Evolutionary conservation across 441 rosid genomes (phyloP).

Genomic region (Adansonia gregorii): DNA sequence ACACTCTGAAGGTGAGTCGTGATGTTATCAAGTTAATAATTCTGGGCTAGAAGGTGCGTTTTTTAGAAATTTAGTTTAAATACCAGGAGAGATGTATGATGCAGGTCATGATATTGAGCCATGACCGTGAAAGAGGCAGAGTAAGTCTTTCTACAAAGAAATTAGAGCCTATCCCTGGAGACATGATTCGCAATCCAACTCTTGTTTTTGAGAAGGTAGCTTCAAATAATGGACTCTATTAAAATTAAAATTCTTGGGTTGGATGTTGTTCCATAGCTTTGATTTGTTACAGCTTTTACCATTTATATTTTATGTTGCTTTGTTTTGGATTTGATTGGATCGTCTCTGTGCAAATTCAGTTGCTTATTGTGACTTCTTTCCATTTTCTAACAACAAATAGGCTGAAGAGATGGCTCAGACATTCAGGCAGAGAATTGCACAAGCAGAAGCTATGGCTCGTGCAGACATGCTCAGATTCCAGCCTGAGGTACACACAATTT

Average conservation of each 20-base stretch:
- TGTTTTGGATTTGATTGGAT: too few relatives aligned
- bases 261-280: background rate
- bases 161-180: slow-evolving; percentile 97
- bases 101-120: slow-evolving; percentile 81
- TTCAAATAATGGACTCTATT: background rate
- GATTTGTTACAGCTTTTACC: background rate
- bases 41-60: background rate
- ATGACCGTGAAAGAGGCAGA: slow-evolving; percentile 97
- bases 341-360: too few relatives aligned
- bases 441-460: slow-evolving; percentile 99
- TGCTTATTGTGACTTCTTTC: too few relatives aligned
- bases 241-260: background rate
- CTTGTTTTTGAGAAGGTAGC: slow-evolving; percentile 98
- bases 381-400: slow-evolving; percentile 33
- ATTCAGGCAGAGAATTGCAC: slow-evolving; percentile 96
- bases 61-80: background rate
- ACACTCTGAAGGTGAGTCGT: slow-evolving; percentile 69
- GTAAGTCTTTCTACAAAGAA: slow-evolving; percentile 98
- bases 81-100: background rate
- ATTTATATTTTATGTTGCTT: too few relatives aligned
- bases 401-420: slow-evolving; percentile 99
- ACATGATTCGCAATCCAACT: slow-evolving; percentile 96
- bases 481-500: slow-evolving; percentile 66
- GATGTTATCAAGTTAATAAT: background rate
- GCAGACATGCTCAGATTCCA: slow-evolving; percentile 98